These are phyloP conservation scores for Solanum peruvianum DNA, from an alignment of 257 asterid species.

Conservation along the genomic window DNA sequence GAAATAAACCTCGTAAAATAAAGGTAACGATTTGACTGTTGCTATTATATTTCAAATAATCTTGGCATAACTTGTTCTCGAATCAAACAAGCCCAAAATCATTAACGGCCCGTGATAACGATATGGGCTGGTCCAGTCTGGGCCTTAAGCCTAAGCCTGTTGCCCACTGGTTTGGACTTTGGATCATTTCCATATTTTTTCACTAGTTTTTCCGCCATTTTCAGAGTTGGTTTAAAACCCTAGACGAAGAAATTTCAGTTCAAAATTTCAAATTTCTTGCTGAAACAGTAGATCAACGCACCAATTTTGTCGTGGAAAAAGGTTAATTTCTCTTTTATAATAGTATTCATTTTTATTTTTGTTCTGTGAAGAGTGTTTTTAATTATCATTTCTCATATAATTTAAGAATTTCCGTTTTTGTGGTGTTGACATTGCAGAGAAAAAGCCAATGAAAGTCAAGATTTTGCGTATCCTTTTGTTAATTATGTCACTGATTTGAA, in stretches of 20 bases:
- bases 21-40: background rate
- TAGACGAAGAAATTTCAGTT: background rate
- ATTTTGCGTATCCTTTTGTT: constrained; percentile 63
- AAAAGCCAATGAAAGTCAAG: constrained; percentile 65
- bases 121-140: background rate
- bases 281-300: background rate
- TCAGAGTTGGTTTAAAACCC: background rate
- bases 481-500: background rate
- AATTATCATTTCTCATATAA: background rate
- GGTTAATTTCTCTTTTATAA: background rate
- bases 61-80: background rate
- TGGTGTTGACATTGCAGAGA: constrained; percentile 29
- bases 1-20: background rate
- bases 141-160: background rate
- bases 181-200: background rate
- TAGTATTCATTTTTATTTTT: background rate
- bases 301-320: background rate
- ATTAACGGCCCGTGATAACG: background rate
- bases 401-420: background rate
- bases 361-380: background rate
- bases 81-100: background rate
- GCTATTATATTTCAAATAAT: too few relatives aligned
- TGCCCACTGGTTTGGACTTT: background rate
- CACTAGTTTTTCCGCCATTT: background rate
- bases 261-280: background rate